A percentile compares a stretch with the other conserved stretches of the same genome.
Evolutionary conservation across 768 basidiomycete genomes (phyloP).

Genomic region (Tylopilus rubrobrunneus): DNA sequence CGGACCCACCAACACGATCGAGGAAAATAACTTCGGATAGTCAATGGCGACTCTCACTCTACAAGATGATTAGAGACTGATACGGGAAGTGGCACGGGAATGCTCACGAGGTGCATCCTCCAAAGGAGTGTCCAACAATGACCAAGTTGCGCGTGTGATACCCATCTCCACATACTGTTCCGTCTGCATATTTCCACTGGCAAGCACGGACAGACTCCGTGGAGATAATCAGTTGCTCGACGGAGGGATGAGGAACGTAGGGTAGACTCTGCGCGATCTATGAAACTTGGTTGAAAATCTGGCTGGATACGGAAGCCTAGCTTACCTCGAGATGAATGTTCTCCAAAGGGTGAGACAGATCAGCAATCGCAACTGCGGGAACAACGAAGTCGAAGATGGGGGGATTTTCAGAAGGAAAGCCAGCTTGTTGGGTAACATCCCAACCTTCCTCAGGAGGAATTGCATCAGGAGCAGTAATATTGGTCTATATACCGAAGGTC

Average conservation of each 20-base stretch:
- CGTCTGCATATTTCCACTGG: constrained; percentile 4
- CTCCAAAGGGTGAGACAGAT: neutral
- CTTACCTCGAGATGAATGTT: neutral
- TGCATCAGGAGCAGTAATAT: no score
- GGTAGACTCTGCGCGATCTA: neutral
- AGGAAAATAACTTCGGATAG: constrained; percentile 63
- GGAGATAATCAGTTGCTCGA: neutral
- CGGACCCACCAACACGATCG: constrained; percentile 75
- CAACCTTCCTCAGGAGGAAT: neutral
- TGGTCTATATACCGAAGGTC: neutral
- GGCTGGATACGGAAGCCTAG: neutral
- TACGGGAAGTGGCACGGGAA: neutral
- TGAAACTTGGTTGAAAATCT: neutral
- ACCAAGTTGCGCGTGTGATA: constrained; percentile 54
- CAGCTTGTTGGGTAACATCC: neutral
- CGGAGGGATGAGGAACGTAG: no score
- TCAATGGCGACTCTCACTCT: constrained; percentile 65
- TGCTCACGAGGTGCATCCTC: constrained; percentile 72
- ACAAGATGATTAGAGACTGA: neutral
- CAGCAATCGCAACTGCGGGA: neutral
- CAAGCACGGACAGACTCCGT: neutral
- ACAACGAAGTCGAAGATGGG: neutral
- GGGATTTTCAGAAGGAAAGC: neutral
- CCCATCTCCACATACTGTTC: constrained; percentile 31
- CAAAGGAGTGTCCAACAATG: constrained; percentile 79